A percentile compares a stretch with the other conserved stretches of the same genome.
Evolutionary conservation across 2,329 filamentous ascomycete species (phyloP).

Genomic region (Arthrocladium fulminans): DNA sequence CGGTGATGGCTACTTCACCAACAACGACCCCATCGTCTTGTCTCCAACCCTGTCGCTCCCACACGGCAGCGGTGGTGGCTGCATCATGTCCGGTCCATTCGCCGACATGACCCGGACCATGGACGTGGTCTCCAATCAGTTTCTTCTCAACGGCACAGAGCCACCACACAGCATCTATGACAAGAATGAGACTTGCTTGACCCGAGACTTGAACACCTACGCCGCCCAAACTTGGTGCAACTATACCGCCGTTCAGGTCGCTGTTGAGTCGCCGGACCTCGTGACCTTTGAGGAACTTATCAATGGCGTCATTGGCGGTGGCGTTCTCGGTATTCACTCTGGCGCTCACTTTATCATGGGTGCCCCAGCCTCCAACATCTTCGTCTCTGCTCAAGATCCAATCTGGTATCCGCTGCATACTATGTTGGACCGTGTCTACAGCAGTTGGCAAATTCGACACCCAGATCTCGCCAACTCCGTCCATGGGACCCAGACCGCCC

Average conservation of each 20-base stretch:
- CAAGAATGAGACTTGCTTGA: conserved; percentile 20
- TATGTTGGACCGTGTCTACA: conserved; percentile 23
- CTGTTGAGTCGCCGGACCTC: conserved; percentile 13
- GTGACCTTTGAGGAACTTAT: conserved; percentile 14
- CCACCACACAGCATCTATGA: conserved; percentile 19
- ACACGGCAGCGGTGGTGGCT: conserved; percentile 23
- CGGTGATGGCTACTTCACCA: conserved; percentile 24
- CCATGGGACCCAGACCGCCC: conserved; percentile 20
- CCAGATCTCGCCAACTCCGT: conserved; percentile 15
- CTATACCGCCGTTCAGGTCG: conserved; percentile 15
- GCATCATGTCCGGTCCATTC: conserved; percentile 24
- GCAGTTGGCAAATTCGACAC: conserved; percentile 21
- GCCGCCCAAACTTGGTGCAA: conserved; percentile 20
- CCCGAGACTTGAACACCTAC: conserved; percentile 22
- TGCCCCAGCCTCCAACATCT: conserved; percentile 19
- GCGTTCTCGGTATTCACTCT: conserved; percentile 20
- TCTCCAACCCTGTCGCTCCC: conserved; percentile 17
- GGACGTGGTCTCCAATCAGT: conserved; percentile 14
- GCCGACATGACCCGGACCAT: conserved; percentile 19
- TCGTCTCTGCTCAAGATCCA: conserved; percentile 21
- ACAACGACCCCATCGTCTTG: conserved; percentile 15
- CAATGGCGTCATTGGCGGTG: conserved; percentile 20
- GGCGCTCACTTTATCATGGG: conserved; percentile 24
- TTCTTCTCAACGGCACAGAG: conserved; percentile 17
- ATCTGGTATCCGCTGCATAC: conserved; percentile 23